Evolutionary conservation across 768 basidiomycete genomes (phyloP), one percentile per base, ranked within the genome.

Genomic region (Tylopilus sp.): DNA sequence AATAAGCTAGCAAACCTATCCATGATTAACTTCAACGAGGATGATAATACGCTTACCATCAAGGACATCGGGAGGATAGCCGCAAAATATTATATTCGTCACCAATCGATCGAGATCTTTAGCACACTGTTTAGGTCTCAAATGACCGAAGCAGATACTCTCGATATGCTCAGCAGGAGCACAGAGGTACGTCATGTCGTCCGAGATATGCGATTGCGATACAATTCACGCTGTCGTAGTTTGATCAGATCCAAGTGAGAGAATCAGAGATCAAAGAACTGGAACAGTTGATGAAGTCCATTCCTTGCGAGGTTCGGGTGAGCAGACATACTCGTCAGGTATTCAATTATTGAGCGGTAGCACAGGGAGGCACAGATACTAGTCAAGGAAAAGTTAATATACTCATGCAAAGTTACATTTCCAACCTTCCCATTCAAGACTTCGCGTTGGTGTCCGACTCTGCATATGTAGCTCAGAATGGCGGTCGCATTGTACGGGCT

Each of bases 31-130:
- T 89, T 85, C 62, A 85, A 93, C 62, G 67, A 72, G 31, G 66
- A 67, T 1, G 78, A 74, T 6, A 83, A 81, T 13, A 71, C 78
- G 3, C 85, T 97, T 52, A 72, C 78, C 3, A 83, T 87, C 59
- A 92, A 89, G n/a, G 95, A 97, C 58, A 71, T 96, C 3, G 97
- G 97, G n/a, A 77, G 93, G 58, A 95, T 98, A 61, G 94, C 97
- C 0, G 92, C 96, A 5, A 95, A 89, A 71, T 99, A 97, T 70
- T 99, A 98, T 71, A 89, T 99, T 64, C 83, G 88, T 19, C 74
- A 92, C 67, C 73, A 81, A 40, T 93, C 91, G 5, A 85, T 98
- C 31, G 91, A 92, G 68, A 81, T 89, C 7, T 98, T 96, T 76
- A 90, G 88, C 69, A 71, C 79, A 56, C 71, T 80, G 54, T 91